Evolutionary conservation across 768 basidiomycete species (phyloP), one percentile per base, ranked within the genome.

Genomic region (Pleurotus tuber-regium): DNA sequence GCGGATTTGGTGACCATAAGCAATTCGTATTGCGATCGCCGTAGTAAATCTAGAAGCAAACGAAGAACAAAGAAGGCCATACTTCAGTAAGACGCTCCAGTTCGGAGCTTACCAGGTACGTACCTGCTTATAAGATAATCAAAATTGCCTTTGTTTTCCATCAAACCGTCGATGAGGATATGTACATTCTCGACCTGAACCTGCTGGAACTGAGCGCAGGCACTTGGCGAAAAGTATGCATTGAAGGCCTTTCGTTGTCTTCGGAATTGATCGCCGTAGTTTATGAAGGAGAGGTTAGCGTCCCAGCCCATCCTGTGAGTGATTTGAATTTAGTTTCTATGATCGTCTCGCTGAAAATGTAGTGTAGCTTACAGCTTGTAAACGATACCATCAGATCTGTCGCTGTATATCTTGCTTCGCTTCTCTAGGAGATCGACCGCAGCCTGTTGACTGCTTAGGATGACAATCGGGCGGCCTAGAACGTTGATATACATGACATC

Each of bases 111-210:
- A n/a, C n/a, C 21, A 12, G 43, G 14, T 21, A 21, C 36, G n/a
- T 36, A 49, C 51, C 35, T 42, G n/a, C 25, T 8, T 33, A 43
- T 14, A 19, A 53, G n/a, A 8, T 28, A 49, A 40, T 24, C 42
- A 4, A 59, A 48, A 28, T 54, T 50, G 0, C 60, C 53, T 3
- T 68, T 66, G 14, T 55, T 25, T 42, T 54, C 46, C 35, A 67
- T 52, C 6, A 74, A 38, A 24, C 64, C 64, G 23, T 56, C 21
- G 18, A 68, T 54, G 31, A 75, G 65, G 11, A 60, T 51, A 12
- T 55, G 60, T 2, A 67, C 71, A 57, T 71, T 66, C 23, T 51
- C 41, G 35, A 66, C 60, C 43, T 68, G 62, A 23, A 67, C 55
- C 11, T 57, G 54, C 8, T 54, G 51, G 52, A 67, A 66, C 6